phyloP scores from a whole-genome alignment of 2,329 filamentous ascomycete genomes.

The Exophiala bonariae region DNA sequence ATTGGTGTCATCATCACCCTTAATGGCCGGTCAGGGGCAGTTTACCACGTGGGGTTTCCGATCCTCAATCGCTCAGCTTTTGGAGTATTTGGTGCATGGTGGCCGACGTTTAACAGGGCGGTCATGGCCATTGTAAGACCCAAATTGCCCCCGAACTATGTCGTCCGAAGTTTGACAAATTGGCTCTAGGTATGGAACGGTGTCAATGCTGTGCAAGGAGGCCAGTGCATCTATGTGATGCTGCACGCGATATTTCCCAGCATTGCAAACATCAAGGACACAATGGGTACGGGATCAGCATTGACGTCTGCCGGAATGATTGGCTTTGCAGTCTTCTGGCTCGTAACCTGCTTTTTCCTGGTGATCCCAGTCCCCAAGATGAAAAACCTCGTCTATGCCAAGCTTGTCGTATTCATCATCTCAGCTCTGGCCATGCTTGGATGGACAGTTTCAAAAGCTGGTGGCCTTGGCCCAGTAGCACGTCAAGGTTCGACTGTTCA shows the following conservation, averaged over 20 bases:
- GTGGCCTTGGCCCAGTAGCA: constrained; percentile 32
- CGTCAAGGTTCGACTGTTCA: constrained; percentile 31
- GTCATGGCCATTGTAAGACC: constrained; percentile 43
- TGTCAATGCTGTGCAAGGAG: constrained; percentile 41
- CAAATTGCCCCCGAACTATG: neutral
- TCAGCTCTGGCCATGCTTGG: constrained; percentile 42
- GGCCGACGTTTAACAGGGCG: constrained; percentile 40
- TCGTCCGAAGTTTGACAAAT: neutral
- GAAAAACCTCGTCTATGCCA: constrained; percentile 36
- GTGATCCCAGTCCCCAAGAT: constrained; percentile 42
- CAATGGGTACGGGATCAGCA: constrained; percentile 41
- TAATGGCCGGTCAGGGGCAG: constrained; percentile 45
- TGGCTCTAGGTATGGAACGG: constrained; percentile 41
- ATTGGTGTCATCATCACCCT: constrained; percentile 47
- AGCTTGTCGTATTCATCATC: constrained; percentile 39
- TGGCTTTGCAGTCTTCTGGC: constrained; percentile 43
- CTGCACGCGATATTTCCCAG: constrained; percentile 45
- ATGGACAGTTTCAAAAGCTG: constrained; percentile 38
- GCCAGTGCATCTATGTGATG: constrained; percentile 42
- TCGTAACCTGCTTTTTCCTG: constrained; percentile 42
- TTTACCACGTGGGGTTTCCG: constrained; percentile 47
- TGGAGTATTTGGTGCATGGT: constrained; percentile 47
- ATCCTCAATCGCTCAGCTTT: constrained; percentile 45
- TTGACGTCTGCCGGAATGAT: constrained; percentile 45
- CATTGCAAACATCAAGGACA: constrained; percentile 41